These are phyloP conservation scores for Magnolia sinica DNA, from an alignment of 164 flowering plant genomes.

Conservation along the genomic window DNA sequence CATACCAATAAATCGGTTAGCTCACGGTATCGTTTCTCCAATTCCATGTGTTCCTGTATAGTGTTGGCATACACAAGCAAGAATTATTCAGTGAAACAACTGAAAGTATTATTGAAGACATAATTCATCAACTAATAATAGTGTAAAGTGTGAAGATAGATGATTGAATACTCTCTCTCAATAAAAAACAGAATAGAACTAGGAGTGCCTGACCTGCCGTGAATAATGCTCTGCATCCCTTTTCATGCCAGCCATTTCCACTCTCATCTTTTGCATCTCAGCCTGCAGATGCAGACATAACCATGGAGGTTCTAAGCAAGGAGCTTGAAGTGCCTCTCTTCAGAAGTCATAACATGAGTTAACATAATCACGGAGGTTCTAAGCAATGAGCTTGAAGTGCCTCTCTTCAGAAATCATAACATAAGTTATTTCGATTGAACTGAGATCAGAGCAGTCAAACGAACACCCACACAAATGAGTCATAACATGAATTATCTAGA, in stretches of 20 bases:
- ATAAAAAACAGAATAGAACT: no score
- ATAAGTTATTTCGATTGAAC: neutral
- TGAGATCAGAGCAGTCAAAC: neutral
- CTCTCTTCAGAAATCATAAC: neutral
- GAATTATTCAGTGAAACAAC: no score
- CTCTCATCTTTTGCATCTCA: constrained; percentile 92
- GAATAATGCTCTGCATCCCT: constrained; percentile 99
- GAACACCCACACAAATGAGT: neutral
- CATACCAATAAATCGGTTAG: constrained; percentile 90
- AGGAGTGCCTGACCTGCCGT: constrained; percentile 54
- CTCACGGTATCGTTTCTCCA: constrained; percentile 96
- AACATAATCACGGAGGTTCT: neutral
- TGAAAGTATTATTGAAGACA: no score
- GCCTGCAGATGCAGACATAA: constrained; percentile 41
- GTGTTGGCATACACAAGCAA: neutral
- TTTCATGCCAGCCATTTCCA: constrained; percentile 99
- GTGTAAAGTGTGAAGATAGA: no score
- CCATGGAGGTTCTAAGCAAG: neutral
- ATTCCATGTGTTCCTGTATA: constrained; percentile 93
- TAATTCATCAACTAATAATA: no score
- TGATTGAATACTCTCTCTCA: no score
- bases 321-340: neutral
- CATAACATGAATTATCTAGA: no score
- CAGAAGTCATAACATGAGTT: neutral
- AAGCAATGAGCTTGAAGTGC: no score